Conservation (phyloP, 352 stramenopile genomes). For the Pythium phragmiticola region DNA sequence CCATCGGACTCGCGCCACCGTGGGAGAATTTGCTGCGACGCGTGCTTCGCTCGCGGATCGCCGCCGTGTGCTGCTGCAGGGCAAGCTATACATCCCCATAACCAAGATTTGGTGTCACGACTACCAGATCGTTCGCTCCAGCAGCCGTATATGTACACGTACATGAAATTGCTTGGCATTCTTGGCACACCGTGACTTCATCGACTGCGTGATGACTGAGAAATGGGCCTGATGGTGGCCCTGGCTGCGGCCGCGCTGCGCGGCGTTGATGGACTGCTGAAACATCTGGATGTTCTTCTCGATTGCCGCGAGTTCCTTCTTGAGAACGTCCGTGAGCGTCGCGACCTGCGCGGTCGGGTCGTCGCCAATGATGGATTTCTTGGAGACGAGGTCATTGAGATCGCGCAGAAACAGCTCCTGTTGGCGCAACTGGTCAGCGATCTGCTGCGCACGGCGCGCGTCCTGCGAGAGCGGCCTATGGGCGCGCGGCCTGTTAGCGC, state of each 20-base stretch:
- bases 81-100: constrained; percentile 30
- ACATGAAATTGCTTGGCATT: constrained; percentile 82
- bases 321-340: constrained; percentile 75
- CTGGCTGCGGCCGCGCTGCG: constrained; percentile 49
- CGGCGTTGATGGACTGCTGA: constrained; percentile 48
- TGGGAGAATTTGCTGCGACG: constrained; percentile 83
- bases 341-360: constrained; percentile 74
- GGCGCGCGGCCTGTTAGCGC: constrained; percentile 37
- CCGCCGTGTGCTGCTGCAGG: constrained; percentile 36
- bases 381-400: constrained; percentile 65
- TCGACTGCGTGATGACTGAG: constrained; percentile 68
- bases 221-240: constrained; percentile 84
- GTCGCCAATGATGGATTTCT: constrained; percentile 79
- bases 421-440: constrained; percentile 77
- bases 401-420: constrained; percentile 79
- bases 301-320: constrained; percentile 62
- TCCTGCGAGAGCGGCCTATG: constrained; percentile 73
- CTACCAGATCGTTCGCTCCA: neutral
- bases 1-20: constrained; percentile 63
- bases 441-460: constrained; percentile 71
- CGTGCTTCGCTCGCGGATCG: constrained; percentile 74
- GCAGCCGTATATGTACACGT: constrained; percentile 8
- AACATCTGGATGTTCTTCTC: constrained; percentile 72
- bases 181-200: constrained; percentile 80
- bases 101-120: neutral